These are phyloP conservation scores for Calophaca sinica DNA, from an alignment of 306 rosid species.

Conservation along the genomic window DNA sequence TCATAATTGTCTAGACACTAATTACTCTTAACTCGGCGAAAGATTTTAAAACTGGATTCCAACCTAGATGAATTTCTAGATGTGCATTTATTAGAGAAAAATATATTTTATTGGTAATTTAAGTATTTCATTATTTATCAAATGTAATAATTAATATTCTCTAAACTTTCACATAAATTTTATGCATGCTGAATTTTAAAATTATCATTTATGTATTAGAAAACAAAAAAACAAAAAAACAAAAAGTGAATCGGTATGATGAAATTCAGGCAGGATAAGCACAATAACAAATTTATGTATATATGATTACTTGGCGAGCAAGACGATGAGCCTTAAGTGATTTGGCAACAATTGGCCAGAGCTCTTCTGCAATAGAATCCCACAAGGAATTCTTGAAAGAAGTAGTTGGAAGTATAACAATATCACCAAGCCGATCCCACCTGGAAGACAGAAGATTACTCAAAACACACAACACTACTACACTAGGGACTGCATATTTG, in stretches of 20 bases:
- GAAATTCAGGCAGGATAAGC: conserved; percentile 24
- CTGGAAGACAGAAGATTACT: conserved; percentile 54
- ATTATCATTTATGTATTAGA: not conserved
- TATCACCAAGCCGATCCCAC: conserved; percentile 89
- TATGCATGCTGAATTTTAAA: conserved; percentile 9
- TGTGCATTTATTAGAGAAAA: too few relatives aligned
- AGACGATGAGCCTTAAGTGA: conserved; percentile 78
- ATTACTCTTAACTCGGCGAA: conserved; percentile 23
- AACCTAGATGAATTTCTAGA: conserved; percentile 27
- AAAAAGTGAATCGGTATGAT: conserved; percentile 22
- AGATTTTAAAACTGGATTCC: conserved; percentile 19
- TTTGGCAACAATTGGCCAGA: conserved; percentile 80
- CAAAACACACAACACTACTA: conserved; percentile 28
- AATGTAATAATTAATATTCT: conserved; percentile 37
- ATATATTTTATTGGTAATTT: not conserved
- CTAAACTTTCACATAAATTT: conserved; percentile 12
- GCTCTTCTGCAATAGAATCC: conserved; percentile 71
- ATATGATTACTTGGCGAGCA: conserved; percentile 78
- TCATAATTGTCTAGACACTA: conserved; percentile 11
- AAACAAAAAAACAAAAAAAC: not conserved
- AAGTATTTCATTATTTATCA: conserved; percentile 28
- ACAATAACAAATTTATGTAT: conserved; percentile 6
- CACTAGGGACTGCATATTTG: conserved; percentile 23
- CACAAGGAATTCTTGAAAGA: conserved; percentile 78
- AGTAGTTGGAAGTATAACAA: conserved; percentile 75